Evolutionary conservation across 805 yeast species (phyloP), one percentile per base, ranked within the genome.

Genomic region (Metschnikowia similis): DNA sequence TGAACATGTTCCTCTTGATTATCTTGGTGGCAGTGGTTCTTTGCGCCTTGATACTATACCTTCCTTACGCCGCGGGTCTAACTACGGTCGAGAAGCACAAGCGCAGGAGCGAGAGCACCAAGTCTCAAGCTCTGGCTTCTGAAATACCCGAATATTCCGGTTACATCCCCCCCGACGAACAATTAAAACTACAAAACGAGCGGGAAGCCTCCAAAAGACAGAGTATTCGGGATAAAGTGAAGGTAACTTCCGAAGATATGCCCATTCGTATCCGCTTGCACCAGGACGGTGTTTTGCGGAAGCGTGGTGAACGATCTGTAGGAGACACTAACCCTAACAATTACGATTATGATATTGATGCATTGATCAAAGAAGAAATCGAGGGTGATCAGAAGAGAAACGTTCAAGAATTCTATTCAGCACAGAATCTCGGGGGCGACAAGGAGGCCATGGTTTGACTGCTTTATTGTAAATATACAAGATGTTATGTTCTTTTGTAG

Each of bases 11-110:
- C 36, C 59, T 71, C 41, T 58, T 70, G 1, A 67, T 72, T 30
- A 32, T 80, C 9, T 45, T 74, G 2, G 53, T 79, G 13, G 67
- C 80, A n/a, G 54, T 74, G 6, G 59, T 77, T 14, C 65, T 79
- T 8, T 63, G 78, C 10, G 66, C 68, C 0, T 58, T 76, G 21
- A 60, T 78, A 2, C 45, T 76, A 10, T 57, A 69, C 9, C 70
- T 82, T 34, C 87, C 87, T 6, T 64, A 74, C 45, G 53, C 76
- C 11, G 73, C 81, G 5, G 83, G 83, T 3, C 61, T 81, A 44
- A 79, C 82, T 3, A 64, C 69, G 3, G 67, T 73, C 55, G 69
- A 72, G 45, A 55, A 72, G 9, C 64, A 67, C 14, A 60, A 58
- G 45, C 56, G 47, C 30, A 17, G 48, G 2, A 29, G 27, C n/a